phyloP scores from a whole-genome alignment of 1,284 basidiomycete species.

The Marasmius sp. region DNA sequence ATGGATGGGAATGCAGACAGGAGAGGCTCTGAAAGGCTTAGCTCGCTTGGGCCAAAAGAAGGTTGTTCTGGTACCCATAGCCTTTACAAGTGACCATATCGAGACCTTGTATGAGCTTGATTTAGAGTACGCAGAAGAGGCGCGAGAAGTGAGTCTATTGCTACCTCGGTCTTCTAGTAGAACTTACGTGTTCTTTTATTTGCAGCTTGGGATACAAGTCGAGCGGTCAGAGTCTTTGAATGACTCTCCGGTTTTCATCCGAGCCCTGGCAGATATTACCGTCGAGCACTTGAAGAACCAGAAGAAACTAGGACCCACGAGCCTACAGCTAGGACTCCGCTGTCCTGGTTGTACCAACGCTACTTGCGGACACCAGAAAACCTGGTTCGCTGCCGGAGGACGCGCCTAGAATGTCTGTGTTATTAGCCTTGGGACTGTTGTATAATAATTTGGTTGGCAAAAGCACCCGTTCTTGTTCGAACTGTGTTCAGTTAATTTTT shows the following conservation, averaged over 20 bases:
- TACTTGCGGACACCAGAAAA: conserved; percentile 85
- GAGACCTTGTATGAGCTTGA: conserved; percentile 98
- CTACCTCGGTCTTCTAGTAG: conserved; percentile 10
- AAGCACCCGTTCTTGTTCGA: background rate
- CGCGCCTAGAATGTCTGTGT: conserved; percentile 13
- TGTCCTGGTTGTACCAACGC: conserved; percentile 94
- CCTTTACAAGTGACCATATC: conserved; percentile 99
- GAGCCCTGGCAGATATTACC: conserved; percentile 93
- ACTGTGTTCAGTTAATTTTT: too few species aligned
- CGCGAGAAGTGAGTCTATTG: conserved; percentile 67
- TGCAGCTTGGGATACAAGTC: conserved; percentile 87
- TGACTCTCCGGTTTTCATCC: conserved; percentile 95
- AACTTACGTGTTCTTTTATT: conserved; percentile 19
- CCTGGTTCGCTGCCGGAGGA: conserved; percentile 75
- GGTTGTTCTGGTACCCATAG: conserved; percentile 91
- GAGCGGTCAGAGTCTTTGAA: conserved; percentile 95
- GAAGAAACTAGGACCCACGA: conserved; percentile 55
- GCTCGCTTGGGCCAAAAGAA: conserved; percentile 87
- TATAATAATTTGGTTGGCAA: background rate
- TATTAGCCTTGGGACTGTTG: background rate
- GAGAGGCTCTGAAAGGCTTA: conserved; percentile 89
- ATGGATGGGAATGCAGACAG: conserved; percentile 98
- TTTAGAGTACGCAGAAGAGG: conserved; percentile 91
- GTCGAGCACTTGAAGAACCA: conserved; percentile 72
- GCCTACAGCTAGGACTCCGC: conserved; percentile 81